Conservation (phyloP, 176 grass and related monocot species). For the Neostapfia colusana region DNA sequence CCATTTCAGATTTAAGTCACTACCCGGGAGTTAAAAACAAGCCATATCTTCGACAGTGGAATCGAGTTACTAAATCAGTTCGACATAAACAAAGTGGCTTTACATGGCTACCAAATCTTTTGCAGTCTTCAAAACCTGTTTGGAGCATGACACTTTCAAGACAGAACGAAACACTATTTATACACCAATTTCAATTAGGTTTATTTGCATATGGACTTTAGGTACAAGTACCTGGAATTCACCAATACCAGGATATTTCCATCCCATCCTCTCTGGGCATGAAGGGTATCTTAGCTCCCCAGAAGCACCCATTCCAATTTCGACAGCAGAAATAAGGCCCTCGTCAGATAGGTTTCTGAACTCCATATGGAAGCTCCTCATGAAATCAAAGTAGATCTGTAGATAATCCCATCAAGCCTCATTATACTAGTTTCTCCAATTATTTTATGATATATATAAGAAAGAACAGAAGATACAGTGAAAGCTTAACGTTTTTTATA, state of each 20-base stretch:
- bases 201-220: slow-evolving; percentile 17
- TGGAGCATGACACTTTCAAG: background rate
- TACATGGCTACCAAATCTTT: background rate
- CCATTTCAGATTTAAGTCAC: background rate
- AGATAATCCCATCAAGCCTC: slow-evolving; percentile 34
- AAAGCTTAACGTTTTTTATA: slow-evolving; percentile 2
- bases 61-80: background rate
- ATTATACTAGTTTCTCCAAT: slow-evolving; percentile 3
- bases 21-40: slow-evolving; percentile 14
- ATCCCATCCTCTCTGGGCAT: slow-evolving; percentile 71
- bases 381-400: slow-evolving; percentile 96
- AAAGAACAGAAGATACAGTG: background rate
- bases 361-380: slow-evolving; percentile 95
- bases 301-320: slow-evolving; percentile 87
- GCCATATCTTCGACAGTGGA: background rate
- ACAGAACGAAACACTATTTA: background rate
- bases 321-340: slow-evolving; percentile 73
- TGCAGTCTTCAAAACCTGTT: background rate
- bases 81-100: background rate
- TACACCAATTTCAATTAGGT: background rate
- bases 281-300: slow-evolving; percentile 93
- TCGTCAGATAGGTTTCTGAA: slow-evolving; percentile 78
- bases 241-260: slow-evolving; percentile 93
- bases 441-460: slow-evolving; percentile 17
- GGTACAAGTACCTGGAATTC: slow-evolving; percentile 85